These are phyloP conservation scores for Choiromyces venosus DNA, from an alignment of 495 filamentous ascomycete genomes.

Conservation along the genomic window DNA sequence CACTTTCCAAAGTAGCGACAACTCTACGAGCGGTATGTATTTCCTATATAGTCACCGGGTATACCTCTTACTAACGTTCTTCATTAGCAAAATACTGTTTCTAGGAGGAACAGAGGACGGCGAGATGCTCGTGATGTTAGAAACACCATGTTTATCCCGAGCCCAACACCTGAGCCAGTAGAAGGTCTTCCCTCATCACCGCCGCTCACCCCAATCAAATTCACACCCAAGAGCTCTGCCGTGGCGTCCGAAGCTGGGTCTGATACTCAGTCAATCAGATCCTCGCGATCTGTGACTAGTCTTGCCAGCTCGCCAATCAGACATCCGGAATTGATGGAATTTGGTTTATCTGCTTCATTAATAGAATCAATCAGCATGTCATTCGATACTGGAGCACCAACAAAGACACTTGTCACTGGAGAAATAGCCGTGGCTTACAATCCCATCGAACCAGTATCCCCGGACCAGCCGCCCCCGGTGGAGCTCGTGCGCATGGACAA, in stretches of 20 bases:
- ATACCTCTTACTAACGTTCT: slow-evolving; percentile 51
- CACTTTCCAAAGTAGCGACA: slow-evolving; percentile 85
- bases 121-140: slow-evolving; percentile 66
- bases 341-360: slow-evolving; percentile 82
- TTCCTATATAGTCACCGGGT: not conserved
- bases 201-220: slow-evolving; percentile 40
- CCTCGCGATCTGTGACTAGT: slow-evolving; percentile 71
- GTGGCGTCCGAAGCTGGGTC: slow-evolving; percentile 58
- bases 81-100: slow-evolving; percentile 67
- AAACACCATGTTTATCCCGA: slow-evolving; percentile 75
- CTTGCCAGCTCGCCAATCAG: slow-evolving; percentile 53
- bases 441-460: slow-evolving; percentile 49
- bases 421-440: slow-evolving; percentile 89
- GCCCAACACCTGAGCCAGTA: slow-evolving; percentile 38
- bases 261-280: slow-evolving; percentile 88
- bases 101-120: slow-evolving; percentile 56
- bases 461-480: slow-evolving; percentile 45
- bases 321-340: slow-evolving; percentile 75
- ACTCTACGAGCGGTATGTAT: slow-evolving; percentile 62
- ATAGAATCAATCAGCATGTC: slow-evolving; percentile 84
- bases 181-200: slow-evolving; percentile 42
- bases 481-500: slow-evolving; percentile 82
- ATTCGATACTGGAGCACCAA: slow-evolving; percentile 68
- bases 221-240: slow-evolving; percentile 46
- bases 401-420: slow-evolving; percentile 70